Evolutionary conservation across 2,329 filamentous ascomycete genomes (phyloP).

Genomic region (Ophiostoma novo-ulmi): DNA sequence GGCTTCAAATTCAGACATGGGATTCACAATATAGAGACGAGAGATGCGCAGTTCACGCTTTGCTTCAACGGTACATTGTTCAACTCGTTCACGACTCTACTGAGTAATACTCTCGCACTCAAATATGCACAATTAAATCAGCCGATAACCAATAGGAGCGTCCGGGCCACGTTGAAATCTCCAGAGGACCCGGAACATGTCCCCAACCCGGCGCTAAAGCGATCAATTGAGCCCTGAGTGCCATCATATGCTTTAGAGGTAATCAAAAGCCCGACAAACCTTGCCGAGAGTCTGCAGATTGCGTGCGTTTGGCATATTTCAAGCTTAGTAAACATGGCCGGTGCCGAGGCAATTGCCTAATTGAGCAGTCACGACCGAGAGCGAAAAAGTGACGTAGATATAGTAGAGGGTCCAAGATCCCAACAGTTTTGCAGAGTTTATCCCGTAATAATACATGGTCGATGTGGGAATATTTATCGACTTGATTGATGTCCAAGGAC

Average conservation of each 20-base stretch:
- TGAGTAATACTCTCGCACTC: no score
- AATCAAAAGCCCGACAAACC: neutral
- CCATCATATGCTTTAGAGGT: neutral
- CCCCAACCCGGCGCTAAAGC: neutral
- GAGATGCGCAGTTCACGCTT: no score
- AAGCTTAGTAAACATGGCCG: neutral
- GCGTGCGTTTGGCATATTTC: neutral
- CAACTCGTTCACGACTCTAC: neutral
- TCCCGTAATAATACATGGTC: no score
- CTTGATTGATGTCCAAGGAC: neutral
- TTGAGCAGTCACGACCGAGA: slow-evolving; percentile 11
- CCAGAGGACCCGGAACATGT: neutral
- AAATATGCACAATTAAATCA: neutral
- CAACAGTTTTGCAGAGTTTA: neutral
- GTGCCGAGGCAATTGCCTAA: slow-evolving; percentile 11
- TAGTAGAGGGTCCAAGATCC: neutral
- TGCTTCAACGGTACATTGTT: no score
- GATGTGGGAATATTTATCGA: neutral
- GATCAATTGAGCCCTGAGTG: neutral
- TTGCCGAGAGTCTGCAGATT: neutral
- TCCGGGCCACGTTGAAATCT: neutral
- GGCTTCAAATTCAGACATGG: no score
- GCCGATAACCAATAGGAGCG: neutral
- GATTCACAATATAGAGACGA: no score
- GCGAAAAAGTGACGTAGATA: neutral